Evolutionary conservation across 2,329 filamentous ascomycete genomes (phyloP).

Genomic region (Tympanopsis confertula): DNA sequence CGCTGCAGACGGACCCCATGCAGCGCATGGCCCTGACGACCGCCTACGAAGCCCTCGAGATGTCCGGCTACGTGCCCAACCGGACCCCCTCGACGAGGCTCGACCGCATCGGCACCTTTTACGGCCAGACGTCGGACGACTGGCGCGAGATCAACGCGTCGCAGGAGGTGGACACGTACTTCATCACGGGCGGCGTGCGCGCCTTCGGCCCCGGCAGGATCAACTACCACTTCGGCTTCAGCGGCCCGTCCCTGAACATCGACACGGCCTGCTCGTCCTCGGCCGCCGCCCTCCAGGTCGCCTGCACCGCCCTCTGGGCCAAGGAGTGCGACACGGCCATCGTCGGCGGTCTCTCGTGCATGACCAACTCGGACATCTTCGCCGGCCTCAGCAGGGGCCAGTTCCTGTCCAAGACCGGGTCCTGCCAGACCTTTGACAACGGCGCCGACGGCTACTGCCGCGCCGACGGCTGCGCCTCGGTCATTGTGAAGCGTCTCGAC

Average conservation of each 20-base stretch:
- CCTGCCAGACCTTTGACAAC: constrained; percentile 55
- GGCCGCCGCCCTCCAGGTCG: constrained; percentile 59
- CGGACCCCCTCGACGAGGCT: constrained; percentile 58
- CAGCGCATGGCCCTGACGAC: constrained; percentile 66
- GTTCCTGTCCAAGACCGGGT: constrained; percentile 50
- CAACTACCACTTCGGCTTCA: constrained; percentile 69
- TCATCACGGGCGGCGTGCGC: constrained; percentile 29
- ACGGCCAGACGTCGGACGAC: constrained; percentile 65
- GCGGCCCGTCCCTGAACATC: constrained; percentile 59
- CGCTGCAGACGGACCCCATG: constrained; percentile 71
- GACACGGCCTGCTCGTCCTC: constrained; percentile 74
- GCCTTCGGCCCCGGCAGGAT: constrained; percentile 43
- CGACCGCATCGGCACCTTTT: constrained; percentile 58
- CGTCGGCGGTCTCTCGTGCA: constrained; percentile 48
- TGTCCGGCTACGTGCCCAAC: constrained; percentile 67
- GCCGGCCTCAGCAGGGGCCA: constrained; percentile 48
- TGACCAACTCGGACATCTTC: constrained; percentile 54
- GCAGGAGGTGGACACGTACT: constrained; percentile 54
- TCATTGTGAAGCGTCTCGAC: constrained; percentile 50
- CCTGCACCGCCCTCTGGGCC: constrained; percentile 49
- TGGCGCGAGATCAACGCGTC: constrained; percentile 66
- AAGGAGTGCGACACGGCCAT: constrained; percentile 53
- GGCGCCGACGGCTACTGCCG: constrained; percentile 55
- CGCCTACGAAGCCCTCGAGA: constrained; percentile 72
- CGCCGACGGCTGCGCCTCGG: constrained; percentile 45